These are phyloP conservation scores for Colletotrichum acutatum DNA, from an alignment of 2,329 filamentous ascomycete species.

Conservation along the genomic window DNA sequence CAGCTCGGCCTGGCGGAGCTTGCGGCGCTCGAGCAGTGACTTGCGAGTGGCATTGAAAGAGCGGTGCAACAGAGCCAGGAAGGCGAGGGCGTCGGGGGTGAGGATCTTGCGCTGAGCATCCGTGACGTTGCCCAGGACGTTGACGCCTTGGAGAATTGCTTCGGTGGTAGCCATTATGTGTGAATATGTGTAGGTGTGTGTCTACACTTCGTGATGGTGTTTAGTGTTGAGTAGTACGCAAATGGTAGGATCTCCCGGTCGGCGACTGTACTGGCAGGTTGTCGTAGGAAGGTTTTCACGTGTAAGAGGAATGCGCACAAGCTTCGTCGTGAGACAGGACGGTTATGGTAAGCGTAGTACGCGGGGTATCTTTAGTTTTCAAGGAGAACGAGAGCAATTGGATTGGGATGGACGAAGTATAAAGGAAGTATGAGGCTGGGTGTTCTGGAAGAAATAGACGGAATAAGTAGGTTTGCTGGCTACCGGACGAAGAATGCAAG, in stretches of 20 bases:
- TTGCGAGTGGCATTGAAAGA: slow-evolving; percentile 94
- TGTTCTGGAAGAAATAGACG: slow-evolving; percentile 22
- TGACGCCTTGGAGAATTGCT: slow-evolving; percentile 58
- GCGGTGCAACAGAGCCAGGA: slow-evolving; percentile 93
- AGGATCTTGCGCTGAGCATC: slow-evolving; percentile 90
- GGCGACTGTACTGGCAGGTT: background rate
- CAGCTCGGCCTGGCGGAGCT: slow-evolving; percentile 89
- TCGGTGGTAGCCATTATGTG: slow-evolving; percentile 76
- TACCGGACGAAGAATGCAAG: slow-evolving; percentile 15
- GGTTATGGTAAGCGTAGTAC: slow-evolving; percentile 10
- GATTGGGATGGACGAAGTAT: background rate
- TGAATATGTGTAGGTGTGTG: slow-evolving; percentile 37
- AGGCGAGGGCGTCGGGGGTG: slow-evolving; percentile 88
- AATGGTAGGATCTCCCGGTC: background rate
- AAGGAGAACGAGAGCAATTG: slow-evolving; percentile 4
- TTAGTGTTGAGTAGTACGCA: background rate
- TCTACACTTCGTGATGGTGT: slow-evolving; percentile 12
- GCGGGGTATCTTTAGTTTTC: slow-evolving; percentile 24
- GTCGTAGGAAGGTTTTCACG: slow-evolving; percentile 25
- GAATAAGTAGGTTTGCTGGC: background rate
- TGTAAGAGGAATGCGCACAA: slow-evolving; percentile 21
- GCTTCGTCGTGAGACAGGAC: slow-evolving; percentile 16
- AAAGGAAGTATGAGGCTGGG: background rate
- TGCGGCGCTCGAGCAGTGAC: slow-evolving; percentile 85
- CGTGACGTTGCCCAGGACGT: slow-evolving; percentile 80